Evolutionary conservation across 1,284 basidiomycete species (phyloP).

Genomic region (Ceratobasidium theobromae): DNA sequence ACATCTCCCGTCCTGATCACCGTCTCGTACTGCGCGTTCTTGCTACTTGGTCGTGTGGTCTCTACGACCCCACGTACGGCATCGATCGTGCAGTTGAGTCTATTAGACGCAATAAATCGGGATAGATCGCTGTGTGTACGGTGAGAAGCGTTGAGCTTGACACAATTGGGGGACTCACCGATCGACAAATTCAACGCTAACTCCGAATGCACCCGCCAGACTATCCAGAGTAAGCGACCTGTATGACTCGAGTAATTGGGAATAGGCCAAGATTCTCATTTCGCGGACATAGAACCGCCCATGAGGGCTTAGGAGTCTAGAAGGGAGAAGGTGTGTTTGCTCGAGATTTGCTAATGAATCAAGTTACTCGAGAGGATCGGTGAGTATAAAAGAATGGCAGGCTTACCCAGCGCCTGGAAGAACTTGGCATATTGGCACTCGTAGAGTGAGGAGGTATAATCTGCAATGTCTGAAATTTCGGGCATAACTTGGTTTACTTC

Average conservation of each 20-base stretch:
- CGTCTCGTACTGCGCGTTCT: constrained; percentile 89
- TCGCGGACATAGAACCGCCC: constrained; percentile 91
- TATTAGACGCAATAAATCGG: constrained; percentile 88
- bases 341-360: constrained; percentile 84
- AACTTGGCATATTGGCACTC: constrained; percentile 95
- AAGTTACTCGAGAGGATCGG: not conserved
- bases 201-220: constrained; percentile 87
- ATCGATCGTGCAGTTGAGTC: constrained; percentile 90
- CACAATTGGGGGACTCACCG: constrained; percentile 51
- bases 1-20: constrained; percentile 87
- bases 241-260: constrained; percentile 90
- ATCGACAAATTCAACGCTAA: constrained; percentile 86
- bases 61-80: constrained; percentile 92
- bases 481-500: constrained; percentile 70
- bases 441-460: constrained; percentile 64
- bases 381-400: constrained; percentile 15
- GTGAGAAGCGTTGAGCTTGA: constrained; percentile 9
- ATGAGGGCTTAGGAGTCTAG: constrained; percentile 83
- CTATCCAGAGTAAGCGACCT: constrained; percentile 87
- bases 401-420: constrained; percentile 80
- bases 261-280: constrained; percentile 95
- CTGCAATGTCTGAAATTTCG: constrained; percentile 50
- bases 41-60: constrained; percentile 84
- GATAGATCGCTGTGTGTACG: constrained; percentile 71
- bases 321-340: constrained; percentile 82